phyloP scores from a whole-genome alignment of 2,329 filamentous ascomycete genomes.

The Chaetomiaceae sp. region DNA sequence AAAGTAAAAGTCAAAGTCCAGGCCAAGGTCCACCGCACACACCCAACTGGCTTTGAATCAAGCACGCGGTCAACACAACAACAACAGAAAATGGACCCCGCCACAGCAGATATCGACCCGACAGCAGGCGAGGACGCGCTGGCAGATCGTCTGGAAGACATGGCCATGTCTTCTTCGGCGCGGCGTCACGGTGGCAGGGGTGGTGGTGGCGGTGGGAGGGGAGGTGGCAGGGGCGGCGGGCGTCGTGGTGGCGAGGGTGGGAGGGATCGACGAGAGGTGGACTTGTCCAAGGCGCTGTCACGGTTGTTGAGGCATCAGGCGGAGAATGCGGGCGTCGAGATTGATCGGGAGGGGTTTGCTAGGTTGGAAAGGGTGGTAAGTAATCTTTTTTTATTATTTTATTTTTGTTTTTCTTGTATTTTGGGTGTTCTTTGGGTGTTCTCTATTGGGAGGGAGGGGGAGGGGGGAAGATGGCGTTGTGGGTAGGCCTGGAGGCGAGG shows the following conservation, averaged over 20 bases:
- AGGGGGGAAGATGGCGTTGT: not conserved
- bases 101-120: not conserved
- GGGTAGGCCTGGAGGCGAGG: too few species aligned
- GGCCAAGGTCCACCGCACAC: too few species aligned
- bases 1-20: not conserved
- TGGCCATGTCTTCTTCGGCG: slow-evolving; percentile 9
- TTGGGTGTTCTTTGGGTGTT: not conserved
- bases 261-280: slow-evolving; percentile 40
- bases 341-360: slow-evolving; percentile 58
- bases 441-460: not conserved
- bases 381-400: slow-evolving; percentile 22
- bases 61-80: too few species aligned
- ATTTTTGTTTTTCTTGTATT: not conserved
- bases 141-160: slow-evolving; percentile 22
- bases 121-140: not conserved
- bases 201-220: slow-evolving; percentile 21
- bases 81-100: not conserved
- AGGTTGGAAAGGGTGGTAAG: slow-evolving; percentile 55
- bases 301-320: slow-evolving; percentile 54
- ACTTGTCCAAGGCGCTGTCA: slow-evolving; percentile 52
- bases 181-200: not conserved
- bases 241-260: slow-evolving; percentile 32
- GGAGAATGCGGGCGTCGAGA: slow-evolving; percentile 49
- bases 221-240: slow-evolving; percentile 29
- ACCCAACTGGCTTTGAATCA: not conserved